Evolutionary conservation across 768 basidiomycete genomes (phyloP).

Genomic region (Tricholoma hemisulphureum): DNA sequence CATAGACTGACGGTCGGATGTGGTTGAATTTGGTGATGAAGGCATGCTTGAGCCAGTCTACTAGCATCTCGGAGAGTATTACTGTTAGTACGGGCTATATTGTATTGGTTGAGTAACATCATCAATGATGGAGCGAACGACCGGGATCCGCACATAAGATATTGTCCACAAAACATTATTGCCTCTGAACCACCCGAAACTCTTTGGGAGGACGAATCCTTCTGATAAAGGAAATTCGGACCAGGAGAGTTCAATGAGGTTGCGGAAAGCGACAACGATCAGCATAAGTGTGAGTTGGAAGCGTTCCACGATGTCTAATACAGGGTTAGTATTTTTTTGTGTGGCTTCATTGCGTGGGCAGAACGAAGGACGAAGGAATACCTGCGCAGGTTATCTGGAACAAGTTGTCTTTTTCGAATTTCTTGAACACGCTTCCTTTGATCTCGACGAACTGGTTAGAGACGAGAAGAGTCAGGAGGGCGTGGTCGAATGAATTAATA

Average conservation of each 20-base stretch:
- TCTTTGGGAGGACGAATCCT: slow-evolving; percentile 73
- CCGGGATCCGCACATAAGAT: slow-evolving; percentile 65
- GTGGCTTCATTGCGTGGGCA: neutral
- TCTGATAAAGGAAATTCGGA: slow-evolving; percentile 80
- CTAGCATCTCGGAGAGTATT: slow-evolving; percentile 85
- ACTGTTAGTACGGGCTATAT: slow-evolving; percentile 87
- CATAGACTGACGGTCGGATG: slow-evolving; percentile 92
- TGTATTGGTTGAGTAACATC: neutral
- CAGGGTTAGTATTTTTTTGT: neutral
- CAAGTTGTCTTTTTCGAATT: slow-evolving; percentile 97
- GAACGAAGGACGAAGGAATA: slow-evolving; percentile 32
- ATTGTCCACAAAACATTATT: slow-evolving; percentile 83
- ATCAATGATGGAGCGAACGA: neutral
- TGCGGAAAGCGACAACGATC: slow-evolving; percentile 85
- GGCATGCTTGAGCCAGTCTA: slow-evolving; percentile 99
- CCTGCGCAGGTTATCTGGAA: slow-evolving; percentile 99
- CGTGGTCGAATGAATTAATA: slow-evolving; percentile 96
- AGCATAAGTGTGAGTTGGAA: slow-evolving; percentile 93
- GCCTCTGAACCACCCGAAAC: slow-evolving; percentile 83
- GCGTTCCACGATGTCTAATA: slow-evolving; percentile 93
- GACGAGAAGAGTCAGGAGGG: slow-evolving; percentile 87
- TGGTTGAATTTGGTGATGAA: slow-evolving; percentile 99
- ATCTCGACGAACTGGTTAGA: slow-evolving; percentile 99
- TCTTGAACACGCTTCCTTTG: slow-evolving; percentile 99
- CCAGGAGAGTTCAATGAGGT: slow-evolving; percentile 90